Evolutionary conservation across 345 rosid species (phyloP), one percentile per base, ranked within the genome.

Genomic region (Aurinia saxatilis): DNA sequence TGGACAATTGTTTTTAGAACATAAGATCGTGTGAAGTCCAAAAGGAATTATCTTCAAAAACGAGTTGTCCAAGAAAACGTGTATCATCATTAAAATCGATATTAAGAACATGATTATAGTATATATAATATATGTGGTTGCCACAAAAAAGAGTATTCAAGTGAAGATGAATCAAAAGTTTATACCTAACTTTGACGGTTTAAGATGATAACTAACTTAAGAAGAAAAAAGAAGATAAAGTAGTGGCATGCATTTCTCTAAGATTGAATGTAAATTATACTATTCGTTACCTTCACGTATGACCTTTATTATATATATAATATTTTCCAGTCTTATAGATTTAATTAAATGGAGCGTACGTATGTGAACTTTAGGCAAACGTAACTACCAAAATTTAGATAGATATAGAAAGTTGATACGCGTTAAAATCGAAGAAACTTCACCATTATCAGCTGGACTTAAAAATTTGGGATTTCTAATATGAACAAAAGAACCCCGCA

Each of bases 141-240:
- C 67, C 40, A 44, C 15, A 46, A 44, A n/a, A 60, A 51, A 45
- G 5, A 44, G 12, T 37, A 50, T 41, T 37, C 41, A 38, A 18
- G 57, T 47, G 68, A 70, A 44, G 44, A 70, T 38, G 37, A 38
- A 46, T 37, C 16, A 38, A 46, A 70, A 47, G 31, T 38, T 6
- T 53, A 38, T 30, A 62, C 63, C 74, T 70, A 70, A 70, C 68
- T 62, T 54, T 62, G 74, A 70, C 68, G 63, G 74, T 70, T 55
- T 39, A 47, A 55, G 57, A 70, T 54, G 31, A 62, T 70, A 62
- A 70, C 58, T 62, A 54, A 70, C 45, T 10, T 27, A 39, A 25
- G 38, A 21, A 21, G 2, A 1, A 21, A 21, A 21, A 21, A 8
- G 10, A 53, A 35, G 39, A 4, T 6, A 57, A 56, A 49, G 8